phyloP scores from a whole-genome alignment of 768 basidiomycete species.

The Rossbeevera mucosa region DNA sequence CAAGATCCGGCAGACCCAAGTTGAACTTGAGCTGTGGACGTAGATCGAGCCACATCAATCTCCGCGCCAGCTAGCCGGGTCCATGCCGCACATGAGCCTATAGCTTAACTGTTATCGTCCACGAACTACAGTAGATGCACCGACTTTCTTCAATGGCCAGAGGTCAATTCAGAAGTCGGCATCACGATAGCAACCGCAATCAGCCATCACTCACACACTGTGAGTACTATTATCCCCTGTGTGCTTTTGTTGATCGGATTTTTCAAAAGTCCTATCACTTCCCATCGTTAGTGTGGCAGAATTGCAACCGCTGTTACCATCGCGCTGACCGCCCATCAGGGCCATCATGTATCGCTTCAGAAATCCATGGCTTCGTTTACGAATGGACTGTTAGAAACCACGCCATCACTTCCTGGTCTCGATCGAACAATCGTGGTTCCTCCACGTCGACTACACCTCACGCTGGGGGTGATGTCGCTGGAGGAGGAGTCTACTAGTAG shows the following conservation, averaged over 20 bases:
- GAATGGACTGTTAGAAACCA: slow-evolving; percentile 14
- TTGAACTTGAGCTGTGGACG: background rate
- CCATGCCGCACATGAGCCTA: background rate
- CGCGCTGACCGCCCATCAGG: slow-evolving; percentile 24
- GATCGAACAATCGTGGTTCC: slow-evolving; percentile 57
- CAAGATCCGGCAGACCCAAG: background rate
- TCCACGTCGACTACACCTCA: slow-evolving; percentile 60
- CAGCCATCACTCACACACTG: slow-evolving; percentile 26
- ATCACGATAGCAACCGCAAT: background rate
- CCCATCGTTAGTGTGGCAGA: slow-evolving; percentile 29
- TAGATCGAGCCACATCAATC: slow-evolving; percentile 1
- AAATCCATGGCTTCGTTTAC: slow-evolving; percentile 36
- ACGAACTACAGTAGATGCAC: background rate
- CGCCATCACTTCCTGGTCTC: slow-evolving; percentile 43
- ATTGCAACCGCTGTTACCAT: slow-evolving; percentile 21
- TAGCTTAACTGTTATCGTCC: background rate
- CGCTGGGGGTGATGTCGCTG: slow-evolving; percentile 70
- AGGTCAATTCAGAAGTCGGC: slow-evolving; percentile 3
- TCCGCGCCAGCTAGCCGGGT: background rate
- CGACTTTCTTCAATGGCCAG: slow-evolving; percentile 12
- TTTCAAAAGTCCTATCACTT: slow-evolving; percentile 27
- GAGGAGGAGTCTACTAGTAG: slow-evolving; percentile 18
- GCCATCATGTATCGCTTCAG: slow-evolving; percentile 39
- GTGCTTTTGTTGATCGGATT: slow-evolving; percentile 1
- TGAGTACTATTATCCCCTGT: slow-evolving; percentile 6